phyloP scores from a whole-genome alignment of 768 basidiomycete genomes.

The Hygrophoropsis aurantiaca region DNA sequence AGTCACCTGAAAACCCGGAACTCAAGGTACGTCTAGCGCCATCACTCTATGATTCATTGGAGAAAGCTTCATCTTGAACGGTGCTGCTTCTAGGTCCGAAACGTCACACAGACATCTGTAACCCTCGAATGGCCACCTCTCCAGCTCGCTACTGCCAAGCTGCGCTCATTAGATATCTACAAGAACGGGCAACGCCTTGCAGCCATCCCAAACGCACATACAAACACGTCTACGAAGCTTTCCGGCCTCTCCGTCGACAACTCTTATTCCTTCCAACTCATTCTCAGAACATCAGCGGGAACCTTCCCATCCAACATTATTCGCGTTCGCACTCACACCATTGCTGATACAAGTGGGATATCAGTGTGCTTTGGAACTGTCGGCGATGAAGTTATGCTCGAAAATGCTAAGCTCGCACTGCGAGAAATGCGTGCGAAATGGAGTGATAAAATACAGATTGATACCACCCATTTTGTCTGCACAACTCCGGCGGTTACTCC shows the following conservation, averaged over 20 bases:
- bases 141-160: constrained; percentile 79
- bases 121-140: constrained; percentile 94
- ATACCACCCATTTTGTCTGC: constrained; percentile 98
- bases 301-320: constrained; percentile 85
- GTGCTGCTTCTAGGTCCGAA: constrained; percentile 62
- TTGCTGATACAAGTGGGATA: constrained; percentile 93
- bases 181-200: constrained; percentile 87
- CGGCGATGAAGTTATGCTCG: constrained; percentile 70
- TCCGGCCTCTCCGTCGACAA: constrained; percentile 80
- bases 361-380: constrained; percentile 94
- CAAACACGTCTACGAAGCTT: constrained; percentile 86
- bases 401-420: constrained; percentile 80
- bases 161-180: constrained; percentile 91
- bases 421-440: constrained; percentile 86
- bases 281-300: constrained; percentile 90
- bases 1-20: constrained; percentile 67
- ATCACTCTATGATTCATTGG: neutral
- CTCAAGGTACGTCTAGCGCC: constrained; percentile 54
- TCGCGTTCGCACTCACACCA: constrained; percentile 87
- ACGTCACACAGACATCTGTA: constrained; percentile 95
- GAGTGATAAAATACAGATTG: constrained; percentile 93
- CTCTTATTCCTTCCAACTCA: constrained; percentile 92
- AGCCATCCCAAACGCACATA: constrained; percentile 76
- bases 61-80: neutral
- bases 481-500: constrained; percentile 81